Percentiles rank a stretch among this genome's conserved stretches.
phyloP scores from a whole-genome alignment of 805 yeast genomes.

The Cyberlindnera veronae region DNA sequence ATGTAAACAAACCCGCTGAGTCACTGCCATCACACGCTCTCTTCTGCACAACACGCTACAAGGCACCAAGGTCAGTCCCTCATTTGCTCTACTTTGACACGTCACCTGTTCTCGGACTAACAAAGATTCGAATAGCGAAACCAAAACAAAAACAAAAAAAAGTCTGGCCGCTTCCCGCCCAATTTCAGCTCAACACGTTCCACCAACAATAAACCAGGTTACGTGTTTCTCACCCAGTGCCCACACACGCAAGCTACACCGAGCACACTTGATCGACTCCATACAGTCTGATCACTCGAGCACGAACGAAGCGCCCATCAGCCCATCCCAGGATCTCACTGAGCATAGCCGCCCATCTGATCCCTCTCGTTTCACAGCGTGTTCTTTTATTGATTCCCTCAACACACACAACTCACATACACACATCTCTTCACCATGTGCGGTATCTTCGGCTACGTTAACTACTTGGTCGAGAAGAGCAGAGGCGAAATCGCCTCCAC shows the following conservation, averaged over 20 bases:
- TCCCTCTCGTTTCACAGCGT: background rate
- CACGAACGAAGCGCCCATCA: background rate
- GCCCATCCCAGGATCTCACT: background rate
- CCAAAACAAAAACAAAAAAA: slow-evolving; percentile 9
- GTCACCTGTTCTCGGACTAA: background rate
- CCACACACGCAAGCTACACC: background rate
- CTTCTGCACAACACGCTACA: background rate
- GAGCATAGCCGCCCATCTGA: slow-evolving; percentile 2
- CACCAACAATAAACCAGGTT: background rate
- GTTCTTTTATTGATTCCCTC: background rate
- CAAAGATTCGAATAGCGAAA: slow-evolving; percentile 6
- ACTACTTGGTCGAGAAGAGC: slow-evolving; percentile 86
- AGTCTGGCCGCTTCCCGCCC: slow-evolving; percentile 5
- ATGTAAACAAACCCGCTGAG: background rate
- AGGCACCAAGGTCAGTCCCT: background rate
- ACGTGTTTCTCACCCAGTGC: background rate
- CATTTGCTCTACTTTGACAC: background rate
- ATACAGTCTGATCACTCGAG: background rate
- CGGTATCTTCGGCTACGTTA: slow-evolving; percentile 98
- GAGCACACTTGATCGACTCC: background rate
- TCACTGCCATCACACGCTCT: background rate
- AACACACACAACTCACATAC: background rate
- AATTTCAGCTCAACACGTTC: slow-evolving; percentile 3
- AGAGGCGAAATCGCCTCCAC: slow-evolving; percentile 92
- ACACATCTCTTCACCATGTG: slow-evolving; percentile 39